phyloP scores from a whole-genome alignment of 805 yeast genomes.

The Ogataea henricii region DNA sequence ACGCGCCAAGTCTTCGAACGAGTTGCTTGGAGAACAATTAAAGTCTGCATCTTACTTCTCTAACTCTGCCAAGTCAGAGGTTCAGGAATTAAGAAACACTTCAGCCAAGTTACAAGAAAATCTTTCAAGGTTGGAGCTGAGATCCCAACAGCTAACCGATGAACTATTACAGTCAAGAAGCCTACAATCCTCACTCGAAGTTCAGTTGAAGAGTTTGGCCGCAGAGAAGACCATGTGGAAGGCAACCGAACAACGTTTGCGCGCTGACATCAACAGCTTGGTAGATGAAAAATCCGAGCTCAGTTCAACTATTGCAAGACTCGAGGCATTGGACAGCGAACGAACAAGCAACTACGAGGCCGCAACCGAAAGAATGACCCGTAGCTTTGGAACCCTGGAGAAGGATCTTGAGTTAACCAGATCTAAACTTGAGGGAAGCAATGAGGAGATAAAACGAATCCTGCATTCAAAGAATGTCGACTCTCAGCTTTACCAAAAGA shows the following conservation, averaged over 20 bases:
- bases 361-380: conserved; percentile 48
- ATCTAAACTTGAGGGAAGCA: conserved; percentile 47
- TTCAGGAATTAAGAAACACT: conserved; percentile 43
- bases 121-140: conserved; percentile 48
- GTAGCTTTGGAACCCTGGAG: conserved; percentile 53
- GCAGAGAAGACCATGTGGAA: conserved; percentile 58
- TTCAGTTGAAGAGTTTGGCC: conserved; percentile 48
- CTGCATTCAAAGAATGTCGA: conserved; percentile 59
- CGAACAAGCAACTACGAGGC: conserved; percentile 55
- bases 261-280: conserved; percentile 53
- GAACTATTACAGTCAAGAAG: conserved; percentile 58
- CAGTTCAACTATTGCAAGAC: conserved; percentile 55
- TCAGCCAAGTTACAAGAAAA: conserved; percentile 43
- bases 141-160: conserved; percentile 49
- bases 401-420: conserved; percentile 46
- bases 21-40: conserved; percentile 54
- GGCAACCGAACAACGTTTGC: conserved; percentile 50
- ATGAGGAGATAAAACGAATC: conserved; percentile 52
- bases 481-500: conserved; percentile 56
- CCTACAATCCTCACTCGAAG: conserved; percentile 42
- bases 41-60: conserved; percentile 43
- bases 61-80: conserved; percentile 46
- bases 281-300: conserved; percentile 60
- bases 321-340: conserved; percentile 64
- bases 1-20: conserved; percentile 53